phyloP scores from a whole-genome alignment of 345 rosid genomes.

The Dipteronia sinensis region DNA sequence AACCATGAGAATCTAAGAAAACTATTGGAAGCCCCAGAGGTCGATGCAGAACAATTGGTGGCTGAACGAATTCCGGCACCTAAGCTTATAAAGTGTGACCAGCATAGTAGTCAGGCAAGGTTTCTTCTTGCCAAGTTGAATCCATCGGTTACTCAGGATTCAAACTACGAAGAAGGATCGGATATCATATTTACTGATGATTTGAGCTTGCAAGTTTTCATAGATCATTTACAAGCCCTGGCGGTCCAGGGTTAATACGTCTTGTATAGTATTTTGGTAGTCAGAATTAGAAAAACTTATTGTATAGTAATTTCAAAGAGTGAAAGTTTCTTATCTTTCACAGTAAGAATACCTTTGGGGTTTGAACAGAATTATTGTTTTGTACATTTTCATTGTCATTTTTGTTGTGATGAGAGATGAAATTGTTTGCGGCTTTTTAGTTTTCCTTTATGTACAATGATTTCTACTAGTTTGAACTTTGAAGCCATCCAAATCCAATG shows the following conservation, averaged over 20 bases:
- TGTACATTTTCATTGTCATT: background rate
- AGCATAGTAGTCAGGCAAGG: constrained; percentile 94
- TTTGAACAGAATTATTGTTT: background rate
- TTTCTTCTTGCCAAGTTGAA: constrained; percentile 96
- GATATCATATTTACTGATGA: constrained; percentile 87
- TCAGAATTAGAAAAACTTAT: background rate
- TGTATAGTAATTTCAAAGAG: constrained; percentile 1
- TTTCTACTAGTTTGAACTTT: background rate
- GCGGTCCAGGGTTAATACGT: constrained; percentile 59
- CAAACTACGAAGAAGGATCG: constrained; percentile 52
- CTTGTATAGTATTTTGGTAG: constrained; percentile 6
- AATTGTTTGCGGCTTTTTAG: background rate
- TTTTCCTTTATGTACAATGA: background rate
- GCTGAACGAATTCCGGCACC: constrained; percentile 79
- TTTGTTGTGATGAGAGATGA: background rate
- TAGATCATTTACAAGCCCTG: constrained; percentile 76
- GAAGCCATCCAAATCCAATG: background rate
- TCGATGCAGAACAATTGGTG: constrained; percentile 68
- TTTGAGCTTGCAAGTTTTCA: constrained; percentile 81
- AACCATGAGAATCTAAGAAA: constrained; percentile 86
- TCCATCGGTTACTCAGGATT: constrained; percentile 91
- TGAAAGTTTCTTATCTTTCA: background rate
- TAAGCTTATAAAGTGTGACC: constrained; percentile 79
- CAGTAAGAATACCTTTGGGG: background rate
- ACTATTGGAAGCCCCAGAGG: constrained; percentile 82